A percentile compares a stretch with the other conserved stretches of the same genome.
Conservation (phyloP, 192 early-diverging fungal species). For the Podila clonocystis region DNA sequence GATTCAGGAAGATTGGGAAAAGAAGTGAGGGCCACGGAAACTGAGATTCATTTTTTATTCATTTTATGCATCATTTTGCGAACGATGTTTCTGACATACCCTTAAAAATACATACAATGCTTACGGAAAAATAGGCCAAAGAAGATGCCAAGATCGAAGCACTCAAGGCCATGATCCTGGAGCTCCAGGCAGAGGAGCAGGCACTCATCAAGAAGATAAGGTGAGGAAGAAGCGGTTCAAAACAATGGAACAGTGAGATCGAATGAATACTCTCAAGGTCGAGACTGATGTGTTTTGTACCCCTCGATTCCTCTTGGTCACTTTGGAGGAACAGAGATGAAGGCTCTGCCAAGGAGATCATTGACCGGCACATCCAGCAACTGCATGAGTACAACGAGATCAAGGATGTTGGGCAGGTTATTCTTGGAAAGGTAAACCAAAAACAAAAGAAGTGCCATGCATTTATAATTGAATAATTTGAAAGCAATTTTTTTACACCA, state of each 20-base stretch:
- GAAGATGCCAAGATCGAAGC: constrained; percentile 36
- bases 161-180: constrained; percentile 30
- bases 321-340: constrained; percentile 17
- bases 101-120: too few species aligned
- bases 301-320: neutral
- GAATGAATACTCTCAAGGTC: too few species aligned
- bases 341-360: constrained; percentile 48
- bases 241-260: too few species aligned
- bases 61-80: too few species aligned
- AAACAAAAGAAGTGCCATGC: neutral
- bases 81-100: too few species aligned
- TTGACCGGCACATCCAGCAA: constrained; percentile 57
- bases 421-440: constrained; percentile 49
- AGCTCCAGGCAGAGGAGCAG: constrained; percentile 28
- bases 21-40: too few species aligned
- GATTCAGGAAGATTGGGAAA: too few species aligned
- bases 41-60: too few species aligned
- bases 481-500: neutral
- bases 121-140: constrained; percentile 7
- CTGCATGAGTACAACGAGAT: constrained; percentile 73
- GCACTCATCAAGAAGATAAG: constrained; percentile 33
- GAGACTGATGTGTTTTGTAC: neutral
- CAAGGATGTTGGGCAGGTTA: constrained; percentile 67
- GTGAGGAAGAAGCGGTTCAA: neutral
- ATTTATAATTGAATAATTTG: too few species aligned